A percentile compares a stretch with the other conserved stretches of the same genome.
These are phyloP conservation scores for Coprinopsis sp. DNA, from an alignment of 768 basidiomycete genomes.

Conservation along the genomic window DNA sequence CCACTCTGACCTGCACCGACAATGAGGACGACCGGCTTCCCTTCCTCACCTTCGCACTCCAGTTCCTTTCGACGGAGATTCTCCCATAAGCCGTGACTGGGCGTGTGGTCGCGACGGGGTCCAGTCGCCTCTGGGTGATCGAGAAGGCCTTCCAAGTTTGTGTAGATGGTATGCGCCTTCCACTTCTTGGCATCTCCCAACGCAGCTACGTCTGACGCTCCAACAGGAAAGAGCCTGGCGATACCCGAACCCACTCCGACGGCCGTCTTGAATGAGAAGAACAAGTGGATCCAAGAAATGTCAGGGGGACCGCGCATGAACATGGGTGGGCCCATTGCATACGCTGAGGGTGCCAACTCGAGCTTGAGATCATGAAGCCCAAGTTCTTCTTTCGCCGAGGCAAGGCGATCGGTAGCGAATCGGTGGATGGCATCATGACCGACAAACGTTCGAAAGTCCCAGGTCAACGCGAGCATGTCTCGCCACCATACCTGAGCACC, in stretches of 20 bases:
- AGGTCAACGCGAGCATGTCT: constrained; percentile 49
- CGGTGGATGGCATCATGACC: constrained; percentile 29
- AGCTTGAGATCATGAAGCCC: constrained; percentile 27
- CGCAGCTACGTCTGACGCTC: neutral
- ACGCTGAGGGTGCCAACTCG: constrained; percentile 15
- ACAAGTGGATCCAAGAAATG: constrained; percentile 42
- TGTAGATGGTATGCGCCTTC: constrained; percentile 50
- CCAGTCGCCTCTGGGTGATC: constrained; percentile 41
- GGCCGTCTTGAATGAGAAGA: constrained; percentile 42
- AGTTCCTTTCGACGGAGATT: constrained; percentile 31
- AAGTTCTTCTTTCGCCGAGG: constrained; percentile 24
- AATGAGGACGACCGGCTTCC: constrained; percentile 49
- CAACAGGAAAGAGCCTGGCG: constrained; percentile 39
- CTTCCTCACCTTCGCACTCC: constrained; percentile 33
- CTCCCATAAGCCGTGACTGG: constrained; percentile 49
- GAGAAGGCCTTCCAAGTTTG: constrained; percentile 45
- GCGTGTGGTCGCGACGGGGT: constrained; percentile 28
- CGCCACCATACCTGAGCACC: constrained; percentile 35
- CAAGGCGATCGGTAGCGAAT: constrained; percentile 38
- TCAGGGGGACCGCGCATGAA: constrained; percentile 29
- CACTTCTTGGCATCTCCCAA: constrained; percentile 25
- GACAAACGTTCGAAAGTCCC: constrained; percentile 47
- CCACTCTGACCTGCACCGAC: constrained; percentile 62
- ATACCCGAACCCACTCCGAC: constrained; percentile 41
- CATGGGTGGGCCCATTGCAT: neutral